Conservation (phyloP, 2,329 filamentous ascomycete species). For the Aspergillus latus region DNA sequence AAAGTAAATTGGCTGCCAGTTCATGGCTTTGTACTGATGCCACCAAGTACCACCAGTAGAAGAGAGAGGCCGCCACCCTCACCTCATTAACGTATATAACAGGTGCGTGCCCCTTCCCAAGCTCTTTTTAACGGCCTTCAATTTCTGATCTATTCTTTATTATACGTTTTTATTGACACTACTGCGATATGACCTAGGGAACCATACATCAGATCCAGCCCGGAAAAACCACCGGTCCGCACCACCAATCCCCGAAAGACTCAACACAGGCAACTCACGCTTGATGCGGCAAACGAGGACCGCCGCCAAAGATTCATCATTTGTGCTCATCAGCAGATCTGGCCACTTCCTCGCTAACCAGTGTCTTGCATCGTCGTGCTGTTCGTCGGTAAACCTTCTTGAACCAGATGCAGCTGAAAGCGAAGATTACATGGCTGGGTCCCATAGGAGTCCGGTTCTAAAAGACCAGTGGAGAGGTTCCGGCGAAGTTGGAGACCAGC, state of each 20-base stretch:
- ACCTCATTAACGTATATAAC: neutral
- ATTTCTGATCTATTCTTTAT: neutral
- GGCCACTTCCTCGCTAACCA: conserved; percentile 17
- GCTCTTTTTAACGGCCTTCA: neutral
- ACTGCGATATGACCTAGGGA: conserved; percentile 8
- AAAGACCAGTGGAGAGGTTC: conserved; percentile 52
- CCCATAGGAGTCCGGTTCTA: conserved; percentile 51
- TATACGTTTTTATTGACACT: conserved; percentile 19
- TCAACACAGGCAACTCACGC: conserved; percentile 31
- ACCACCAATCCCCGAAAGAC: conserved; percentile 30
- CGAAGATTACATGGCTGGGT: conserved; percentile 50
- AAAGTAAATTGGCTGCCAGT: conserved; percentile 8
- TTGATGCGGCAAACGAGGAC: conserved; percentile 19
- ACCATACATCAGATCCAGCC: conserved; percentile 7
- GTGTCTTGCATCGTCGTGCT: conserved; percentile 12
- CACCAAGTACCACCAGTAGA: neutral
- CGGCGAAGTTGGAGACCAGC: conserved; percentile 41
- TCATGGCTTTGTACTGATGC: conserved; percentile 5
- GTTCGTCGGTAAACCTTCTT: conserved; percentile 9
- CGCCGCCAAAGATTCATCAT: conserved; percentile 22
- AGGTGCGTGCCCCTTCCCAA: conserved; percentile 20
- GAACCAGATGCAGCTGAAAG: conserved; percentile 44
- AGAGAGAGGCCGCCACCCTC: conserved; percentile 4
- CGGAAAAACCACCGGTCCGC: conserved; percentile 38
- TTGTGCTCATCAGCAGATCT: conserved; percentile 14